phyloP scores from a whole-genome alignment of 768 basidiomycete species.

The Amanita brunnescens region DNA sequence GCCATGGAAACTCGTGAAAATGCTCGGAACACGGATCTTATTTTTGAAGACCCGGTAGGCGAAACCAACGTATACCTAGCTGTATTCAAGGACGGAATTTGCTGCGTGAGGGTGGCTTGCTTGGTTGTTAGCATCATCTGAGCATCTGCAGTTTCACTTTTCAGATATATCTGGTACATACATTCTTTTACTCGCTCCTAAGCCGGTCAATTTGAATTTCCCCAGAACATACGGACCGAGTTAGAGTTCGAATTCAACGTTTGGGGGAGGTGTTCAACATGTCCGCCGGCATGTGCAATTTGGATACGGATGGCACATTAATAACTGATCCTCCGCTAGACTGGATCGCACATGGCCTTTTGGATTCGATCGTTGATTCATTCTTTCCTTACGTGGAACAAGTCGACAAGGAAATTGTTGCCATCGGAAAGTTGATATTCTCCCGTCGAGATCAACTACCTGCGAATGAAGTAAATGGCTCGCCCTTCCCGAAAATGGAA shows the following conservation, averaged over 20 bases:
- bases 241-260: slow-evolving; percentile 60
- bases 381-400: slow-evolving; percentile 81
- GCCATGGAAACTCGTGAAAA: slow-evolving; percentile 56
- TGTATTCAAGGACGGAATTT: slow-evolving; percentile 84
- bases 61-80: slow-evolving; percentile 85
- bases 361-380: slow-evolving; percentile 91
- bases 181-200: neutral
- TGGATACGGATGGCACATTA: neutral
- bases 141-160: slow-evolving; percentile 67
- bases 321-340: slow-evolving; percentile 35
- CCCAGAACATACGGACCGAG: slow-evolving; percentile 67
- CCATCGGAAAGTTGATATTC: slow-evolving; percentile 67
- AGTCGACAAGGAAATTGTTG: slow-evolving; percentile 73
- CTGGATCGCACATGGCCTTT: slow-evolving; percentile 88
- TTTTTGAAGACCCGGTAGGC: slow-evolving; percentile 41
- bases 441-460: slow-evolving; percentile 10
- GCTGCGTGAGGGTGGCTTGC: slow-evolving; percentile 38
- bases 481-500: neutral
- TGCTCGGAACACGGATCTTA: slow-evolving; percentile 16
- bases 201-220: slow-evolving; percentile 4
- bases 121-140: slow-evolving; percentile 1
- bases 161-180: slow-evolving; percentile 63
- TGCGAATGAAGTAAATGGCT: neutral
- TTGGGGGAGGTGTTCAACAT: slow-evolving; percentile 55
- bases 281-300: slow-evolving; percentile 52